Conservation (phyloP, 306 rosid genomes). For the Prunus mira region DNA sequence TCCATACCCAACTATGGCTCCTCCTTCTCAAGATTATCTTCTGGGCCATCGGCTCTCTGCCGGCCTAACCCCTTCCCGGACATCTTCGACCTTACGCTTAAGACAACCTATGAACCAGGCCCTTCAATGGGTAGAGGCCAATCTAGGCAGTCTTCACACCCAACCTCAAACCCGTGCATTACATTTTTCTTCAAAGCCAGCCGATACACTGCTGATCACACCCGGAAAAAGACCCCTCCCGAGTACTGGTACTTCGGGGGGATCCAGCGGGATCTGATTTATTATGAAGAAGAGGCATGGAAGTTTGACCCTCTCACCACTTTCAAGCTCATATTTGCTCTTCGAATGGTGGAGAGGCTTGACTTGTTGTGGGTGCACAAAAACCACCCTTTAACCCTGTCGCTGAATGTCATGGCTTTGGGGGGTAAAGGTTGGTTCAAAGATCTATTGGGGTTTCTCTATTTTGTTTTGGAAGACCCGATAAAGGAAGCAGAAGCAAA, state of each 20-base stretch:
- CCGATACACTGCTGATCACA: too few relatives aligned
- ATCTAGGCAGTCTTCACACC: background rate
- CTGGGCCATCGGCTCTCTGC: background rate
- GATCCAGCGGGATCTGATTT: background rate
- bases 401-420: background rate
- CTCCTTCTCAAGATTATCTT: background rate
- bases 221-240: too few relatives aligned
- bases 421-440: background rate
- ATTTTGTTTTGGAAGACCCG: background rate
- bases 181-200: background rate
- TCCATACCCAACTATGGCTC: too few relatives aligned
- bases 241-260: too few relatives aligned
- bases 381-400: background rate
- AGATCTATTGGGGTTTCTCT: background rate
- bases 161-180: background rate
- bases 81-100: background rate
- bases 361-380: background rate
- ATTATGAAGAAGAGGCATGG: background rate
- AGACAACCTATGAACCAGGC: background rate
- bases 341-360: background rate
- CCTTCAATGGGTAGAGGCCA: background rate
- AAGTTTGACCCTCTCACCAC: background rate
- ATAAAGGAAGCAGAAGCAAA: background rate
- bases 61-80: too few relatives aligned
- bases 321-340: background rate